Evolutionary conservation across 2,329 filamentous ascomycete genomes (phyloP).

Genomic region (Alternaria ventricosa): DNA sequence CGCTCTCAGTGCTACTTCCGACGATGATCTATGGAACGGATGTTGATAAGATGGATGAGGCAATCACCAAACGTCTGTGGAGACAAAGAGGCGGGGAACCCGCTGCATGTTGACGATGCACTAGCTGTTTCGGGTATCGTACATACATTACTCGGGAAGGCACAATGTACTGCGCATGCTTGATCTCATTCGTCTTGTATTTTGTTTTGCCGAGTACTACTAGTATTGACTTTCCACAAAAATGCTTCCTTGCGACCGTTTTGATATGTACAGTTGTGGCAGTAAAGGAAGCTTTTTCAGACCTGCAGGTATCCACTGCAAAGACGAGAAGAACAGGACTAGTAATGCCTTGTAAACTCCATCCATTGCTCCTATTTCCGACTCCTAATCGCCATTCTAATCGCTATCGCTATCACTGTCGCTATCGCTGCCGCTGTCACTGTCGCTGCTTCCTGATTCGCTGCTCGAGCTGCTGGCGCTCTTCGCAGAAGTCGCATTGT

Average conservation of each 20-base stretch:
- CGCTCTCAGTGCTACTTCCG: background rate
- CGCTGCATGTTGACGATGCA: constrained; percentile 1
- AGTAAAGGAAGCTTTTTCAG: background rate
- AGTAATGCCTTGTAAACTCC: background rate
- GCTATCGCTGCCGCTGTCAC: constrained; percentile 19
- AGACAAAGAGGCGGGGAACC: constrained; percentile 8
- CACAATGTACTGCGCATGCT: background rate
- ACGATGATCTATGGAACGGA: background rate
- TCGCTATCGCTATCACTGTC: constrained; percentile 17
- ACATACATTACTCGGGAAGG: constrained; percentile 1
- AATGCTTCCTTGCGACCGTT: background rate
- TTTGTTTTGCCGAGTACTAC: background rate
- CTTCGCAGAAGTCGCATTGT: constrained; percentile 1
- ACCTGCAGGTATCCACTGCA: background rate
- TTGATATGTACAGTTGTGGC: background rate
- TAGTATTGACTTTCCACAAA: background rate
- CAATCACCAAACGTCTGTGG: background rate
- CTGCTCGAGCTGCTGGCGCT: constrained; percentile 13
- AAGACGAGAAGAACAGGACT: background rate
- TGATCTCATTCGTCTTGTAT: background rate
- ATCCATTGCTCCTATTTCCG: background rate
- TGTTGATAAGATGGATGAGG: background rate
- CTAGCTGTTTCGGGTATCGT: constrained; percentile 4
- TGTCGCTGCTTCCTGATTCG: constrained; percentile 21
- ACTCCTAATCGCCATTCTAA: background rate